Base-by-base conservation (phyloP, 805 yeast genomes). In the Kazachstania kunashirensis region DNA sequence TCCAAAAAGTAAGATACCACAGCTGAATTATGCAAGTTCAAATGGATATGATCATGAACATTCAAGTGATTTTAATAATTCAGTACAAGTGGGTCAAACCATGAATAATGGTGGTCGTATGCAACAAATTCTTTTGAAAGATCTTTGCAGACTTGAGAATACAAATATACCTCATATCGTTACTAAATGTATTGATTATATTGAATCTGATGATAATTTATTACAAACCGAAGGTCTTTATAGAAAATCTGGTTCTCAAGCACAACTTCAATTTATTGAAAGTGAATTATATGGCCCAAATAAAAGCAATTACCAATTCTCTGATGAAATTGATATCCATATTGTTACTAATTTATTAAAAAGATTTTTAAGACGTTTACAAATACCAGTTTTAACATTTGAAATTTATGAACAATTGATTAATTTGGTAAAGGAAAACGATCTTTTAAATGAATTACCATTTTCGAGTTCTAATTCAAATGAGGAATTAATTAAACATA, bases 331-430 rank as follows among this genome's bases (percentile, higher is more conserved):
- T n/a, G 98, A 92, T 62, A 75, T 89, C 23, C 77, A 84, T 58
- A 95, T 94, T 0, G 79, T 86, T 3, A 79, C 96, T 0, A 77
- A 86, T 26, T 83, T 92, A 9, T 66, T 92, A 50, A 92, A 92
- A 58, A 72, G 95, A 53, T 92, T 88, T 55, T 65, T 92, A 48
- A 73, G 95, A 40, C 75, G 79, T 50, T 66, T 92, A 30, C 88
- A 95, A 0, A 82, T 81, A 42, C 96, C 97, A 0, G 70, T 92
- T 31, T 77, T 92, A 26, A 77, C 94, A 0, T 82, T 63, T 55
- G 70, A 69, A 14, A 54, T 70, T 16, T 92, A 92, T 53, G 81
- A 78, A 18, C 71, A 69, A 5, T 79, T 73, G 54, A 75, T 89
- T 28, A 64, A 63, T 12, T 68, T 82, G 5, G 68, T 75, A 7